Evolutionary conservation across 345 rosid genomes (phyloP).

Genomic region (Citrus glauca): DNA sequence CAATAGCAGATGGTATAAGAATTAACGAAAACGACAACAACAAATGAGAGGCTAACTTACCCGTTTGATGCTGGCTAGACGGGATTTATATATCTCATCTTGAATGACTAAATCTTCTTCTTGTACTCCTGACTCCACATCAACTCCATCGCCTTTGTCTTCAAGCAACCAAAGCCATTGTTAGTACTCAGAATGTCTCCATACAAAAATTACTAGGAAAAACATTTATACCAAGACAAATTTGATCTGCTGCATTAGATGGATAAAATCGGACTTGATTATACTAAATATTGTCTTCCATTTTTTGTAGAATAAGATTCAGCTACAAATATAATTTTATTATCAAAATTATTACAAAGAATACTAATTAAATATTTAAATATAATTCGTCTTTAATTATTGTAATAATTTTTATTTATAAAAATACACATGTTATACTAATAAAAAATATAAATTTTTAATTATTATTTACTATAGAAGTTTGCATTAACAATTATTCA

Average conservation of each 20-base stretch:
- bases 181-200: conserved; percentile 13
- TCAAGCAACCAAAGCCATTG: conserved; percentile 27
- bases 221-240: background rate
- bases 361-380: too few species aligned
- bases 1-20: background rate
- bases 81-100: conserved; percentile 96
- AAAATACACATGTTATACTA: background rate
- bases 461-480: too few species aligned
- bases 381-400: too few species aligned
- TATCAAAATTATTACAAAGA: too few species aligned
- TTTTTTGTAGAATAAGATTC: background rate
- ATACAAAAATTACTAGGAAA: background rate
- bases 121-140: conserved; percentile 63
- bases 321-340: too few species aligned
- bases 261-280: background rate
- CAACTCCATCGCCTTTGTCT: conserved; percentile 88
- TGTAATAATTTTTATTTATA: too few species aligned
- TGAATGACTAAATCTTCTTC: conserved; percentile 88
- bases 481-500: background rate
- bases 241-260: background rate
- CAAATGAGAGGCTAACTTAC: conserved; percentile 44
- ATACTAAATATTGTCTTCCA: background rate
- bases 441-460: too few species aligned
- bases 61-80: conserved; percentile 89
- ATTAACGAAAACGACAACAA: conserved; percentile 11